Evolutionary conservation across 768 basidiomycete genomes (phyloP).

Genomic region (Termitomyces sp.): DNA sequence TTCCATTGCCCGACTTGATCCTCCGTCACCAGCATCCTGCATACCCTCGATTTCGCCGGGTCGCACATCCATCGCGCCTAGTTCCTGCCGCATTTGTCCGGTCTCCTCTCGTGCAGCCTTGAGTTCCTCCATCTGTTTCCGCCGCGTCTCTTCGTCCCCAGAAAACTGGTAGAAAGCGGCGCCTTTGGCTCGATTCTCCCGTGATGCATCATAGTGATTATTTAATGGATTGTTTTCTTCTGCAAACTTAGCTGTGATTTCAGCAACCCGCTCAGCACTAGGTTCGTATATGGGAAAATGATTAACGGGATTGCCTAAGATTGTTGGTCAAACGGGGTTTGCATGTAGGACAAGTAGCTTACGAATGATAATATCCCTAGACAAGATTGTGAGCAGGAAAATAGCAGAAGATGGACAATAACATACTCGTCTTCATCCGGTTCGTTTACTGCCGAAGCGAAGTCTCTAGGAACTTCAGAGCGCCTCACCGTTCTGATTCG

Average conservation of each 20-base stretch:
- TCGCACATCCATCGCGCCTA: conserved; percentile 55
- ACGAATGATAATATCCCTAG: conserved; percentile 63
- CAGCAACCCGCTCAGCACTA: conserved; percentile 72
- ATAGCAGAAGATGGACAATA: conserved; percentile 4
- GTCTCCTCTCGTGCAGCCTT: conserved; percentile 69
- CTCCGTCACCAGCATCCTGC: conserved; percentile 35
- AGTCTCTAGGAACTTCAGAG: conserved; percentile 75
- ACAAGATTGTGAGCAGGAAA: conserved; percentile 7
- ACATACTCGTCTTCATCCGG: conserved; percentile 60
- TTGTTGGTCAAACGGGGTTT: neutral
- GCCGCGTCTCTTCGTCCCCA: conserved; percentile 74
- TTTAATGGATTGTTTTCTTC: conserved; percentile 72
- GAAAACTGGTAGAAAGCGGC: conserved; percentile 94
- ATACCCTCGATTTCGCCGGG: conserved; percentile 82
- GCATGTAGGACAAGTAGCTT: conserved; percentile 12
- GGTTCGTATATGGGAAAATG: conserved; percentile 90
- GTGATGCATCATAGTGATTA: conserved; percentile 77
- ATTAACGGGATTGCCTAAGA: conserved; percentile 72
- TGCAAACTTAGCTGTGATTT: conserved; percentile 65
- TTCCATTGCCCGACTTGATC: conserved; percentile 56
- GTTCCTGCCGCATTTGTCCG: conserved; percentile 52
- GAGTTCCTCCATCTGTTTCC: conserved; percentile 81
- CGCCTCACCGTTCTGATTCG: conserved; percentile 63
- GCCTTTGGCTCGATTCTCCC: conserved; percentile 84
- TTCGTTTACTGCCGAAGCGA: conserved; percentile 45